A percentile compares a stretch with the other conserved stretches of the same genome.
Evolutionary conservation across 768 basidiomycete genomes (phyloP).

Genomic region (Tulasnella sp.): DNA sequence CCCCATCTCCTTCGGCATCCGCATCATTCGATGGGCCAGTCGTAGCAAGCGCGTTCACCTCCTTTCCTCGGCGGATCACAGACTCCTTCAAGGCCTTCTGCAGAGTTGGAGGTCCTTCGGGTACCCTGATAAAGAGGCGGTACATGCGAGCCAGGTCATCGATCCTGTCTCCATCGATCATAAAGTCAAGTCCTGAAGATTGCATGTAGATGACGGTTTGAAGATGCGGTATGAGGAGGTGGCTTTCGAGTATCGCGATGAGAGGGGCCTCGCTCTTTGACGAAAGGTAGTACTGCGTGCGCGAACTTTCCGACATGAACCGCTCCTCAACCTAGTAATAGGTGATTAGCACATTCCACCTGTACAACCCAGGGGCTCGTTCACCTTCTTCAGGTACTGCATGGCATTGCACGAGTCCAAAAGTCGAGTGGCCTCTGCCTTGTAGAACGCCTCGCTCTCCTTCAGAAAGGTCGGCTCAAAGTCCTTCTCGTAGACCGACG

Average conservation of each 20-base stretch:
- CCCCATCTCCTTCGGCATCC: constrained; percentile 40
- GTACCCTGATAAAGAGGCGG: constrained; percentile 64
- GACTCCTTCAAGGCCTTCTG: constrained; percentile 67
- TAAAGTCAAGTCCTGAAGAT: constrained; percentile 77
- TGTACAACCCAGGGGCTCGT: constrained; percentile 36
- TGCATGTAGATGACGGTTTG: constrained; percentile 69
- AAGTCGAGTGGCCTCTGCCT: constrained; percentile 64
- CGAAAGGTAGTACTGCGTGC: constrained; percentile 82
- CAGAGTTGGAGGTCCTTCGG: constrained; percentile 61
- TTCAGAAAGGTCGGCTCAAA: constrained; percentile 77
- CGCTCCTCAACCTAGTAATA: constrained; percentile 66
- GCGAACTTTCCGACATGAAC: constrained; percentile 75
- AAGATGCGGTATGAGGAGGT: constrained; percentile 76
- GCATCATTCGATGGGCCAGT: constrained; percentile 33
- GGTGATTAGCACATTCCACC: background rate
- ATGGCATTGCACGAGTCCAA: constrained; percentile 73
- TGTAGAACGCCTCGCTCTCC: constrained; percentile 77
- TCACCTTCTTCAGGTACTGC: constrained; percentile 74
- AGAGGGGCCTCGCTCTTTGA: constrained; percentile 66
- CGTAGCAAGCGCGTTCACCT: constrained; percentile 62
- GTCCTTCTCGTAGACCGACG: constrained; percentile 73
- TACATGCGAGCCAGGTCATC: constrained; percentile 78
- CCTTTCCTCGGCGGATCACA: constrained; percentile 66
- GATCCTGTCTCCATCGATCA: constrained; percentile 77
- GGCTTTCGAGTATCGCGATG: constrained; percentile 67